These are phyloP conservation scores for Conticribra guillardii DNA, from an alignment of 108 stramenopile genomes.

Conservation along the genomic window DNA sequence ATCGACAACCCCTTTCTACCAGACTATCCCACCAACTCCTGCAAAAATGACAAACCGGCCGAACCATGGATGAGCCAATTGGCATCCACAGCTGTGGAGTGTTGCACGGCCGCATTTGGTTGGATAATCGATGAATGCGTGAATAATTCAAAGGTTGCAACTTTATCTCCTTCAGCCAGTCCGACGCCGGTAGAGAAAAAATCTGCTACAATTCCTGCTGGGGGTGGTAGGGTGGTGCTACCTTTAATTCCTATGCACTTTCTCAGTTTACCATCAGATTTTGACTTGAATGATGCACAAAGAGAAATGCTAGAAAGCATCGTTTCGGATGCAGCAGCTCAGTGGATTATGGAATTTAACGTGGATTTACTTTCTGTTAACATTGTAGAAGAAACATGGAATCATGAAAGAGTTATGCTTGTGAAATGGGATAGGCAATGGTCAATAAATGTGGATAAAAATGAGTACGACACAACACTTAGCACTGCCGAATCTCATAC, in stretches of 20 bases:
- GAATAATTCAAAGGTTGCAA: too few relatives aligned
- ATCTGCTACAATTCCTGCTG: too few relatives aligned
- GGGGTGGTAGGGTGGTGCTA: too few relatives aligned
- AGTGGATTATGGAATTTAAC: slow-evolving; percentile 1
- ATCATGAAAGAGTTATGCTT: neutral
- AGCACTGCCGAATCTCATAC: neutral
- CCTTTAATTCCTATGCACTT: slow-evolving; percentile 19
- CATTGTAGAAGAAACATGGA: slow-evolving; percentile 10
- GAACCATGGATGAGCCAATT: too few relatives aligned
- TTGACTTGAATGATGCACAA: slow-evolving; percentile 12
- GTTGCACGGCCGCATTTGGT: too few relatives aligned
- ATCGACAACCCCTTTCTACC: too few relatives aligned
- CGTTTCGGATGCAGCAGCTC: neutral
- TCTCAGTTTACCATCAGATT: slow-evolving; percentile 3
- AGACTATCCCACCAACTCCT: too few relatives aligned
- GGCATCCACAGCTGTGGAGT: too few relatives aligned
- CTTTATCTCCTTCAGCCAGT: too few relatives aligned
- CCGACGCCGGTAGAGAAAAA: too few relatives aligned
- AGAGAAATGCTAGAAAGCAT: slow-evolving; percentile 1
- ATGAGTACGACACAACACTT: neutral
- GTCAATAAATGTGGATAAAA: neutral
- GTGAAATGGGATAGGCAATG: neutral
- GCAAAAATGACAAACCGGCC: too few relatives aligned
- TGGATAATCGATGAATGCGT: too few relatives aligned
- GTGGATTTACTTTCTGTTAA: slow-evolving; percentile 10